Conservation (phyloP, 176 grass and related monocot species). For the Pontederia paniculata region DNA sequence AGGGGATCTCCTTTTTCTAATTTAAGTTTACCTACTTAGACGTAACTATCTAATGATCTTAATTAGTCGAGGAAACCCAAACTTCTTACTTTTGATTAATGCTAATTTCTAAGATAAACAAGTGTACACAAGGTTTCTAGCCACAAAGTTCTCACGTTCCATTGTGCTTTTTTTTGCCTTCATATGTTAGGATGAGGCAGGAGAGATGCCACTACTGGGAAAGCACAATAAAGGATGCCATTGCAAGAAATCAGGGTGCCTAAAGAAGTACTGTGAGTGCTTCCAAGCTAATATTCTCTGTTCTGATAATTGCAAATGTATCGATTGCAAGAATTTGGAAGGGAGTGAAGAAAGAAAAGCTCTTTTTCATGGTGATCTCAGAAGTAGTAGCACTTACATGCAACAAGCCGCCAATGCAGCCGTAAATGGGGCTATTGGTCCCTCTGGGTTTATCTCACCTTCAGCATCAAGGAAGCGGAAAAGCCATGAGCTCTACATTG, state of each 20-base stretch:
- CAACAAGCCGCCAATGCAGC: slow-evolving; percentile 78
- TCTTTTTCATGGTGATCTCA: slow-evolving; percentile 54
- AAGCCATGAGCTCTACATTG: slow-evolving; percentile 46
- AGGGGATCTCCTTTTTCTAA: no score
- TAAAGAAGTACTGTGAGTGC: slow-evolving; percentile 98
- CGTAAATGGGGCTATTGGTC: slow-evolving; percentile 70
- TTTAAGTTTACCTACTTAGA: no score
- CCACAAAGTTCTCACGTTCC: no score
- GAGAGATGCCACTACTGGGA: slow-evolving; percentile 58
- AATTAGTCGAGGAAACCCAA: no score
- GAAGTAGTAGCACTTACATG: slow-evolving; percentile 47
- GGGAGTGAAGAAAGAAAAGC: slow-evolving; percentile 73
- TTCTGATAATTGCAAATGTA: slow-evolving; percentile 97
- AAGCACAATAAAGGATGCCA: slow-evolving; percentile 99
- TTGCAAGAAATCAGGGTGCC: slow-evolving; percentile 97
- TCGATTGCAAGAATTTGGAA: slow-evolving; percentile 97
- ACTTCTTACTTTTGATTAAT: no score
- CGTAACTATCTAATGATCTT: no score
- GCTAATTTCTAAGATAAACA: no score
- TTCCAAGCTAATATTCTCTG: slow-evolving; percentile 98
- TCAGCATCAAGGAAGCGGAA: slow-evolving; percentile 67
- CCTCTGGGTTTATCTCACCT: slow-evolving; percentile 55
- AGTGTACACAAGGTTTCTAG: no score
- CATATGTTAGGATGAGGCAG: slow-evolving; percentile 38
- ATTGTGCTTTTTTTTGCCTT: neutral